Conservation (phyloP, 164 flowering plant genomes). For the Magnolia sinica region DNA sequence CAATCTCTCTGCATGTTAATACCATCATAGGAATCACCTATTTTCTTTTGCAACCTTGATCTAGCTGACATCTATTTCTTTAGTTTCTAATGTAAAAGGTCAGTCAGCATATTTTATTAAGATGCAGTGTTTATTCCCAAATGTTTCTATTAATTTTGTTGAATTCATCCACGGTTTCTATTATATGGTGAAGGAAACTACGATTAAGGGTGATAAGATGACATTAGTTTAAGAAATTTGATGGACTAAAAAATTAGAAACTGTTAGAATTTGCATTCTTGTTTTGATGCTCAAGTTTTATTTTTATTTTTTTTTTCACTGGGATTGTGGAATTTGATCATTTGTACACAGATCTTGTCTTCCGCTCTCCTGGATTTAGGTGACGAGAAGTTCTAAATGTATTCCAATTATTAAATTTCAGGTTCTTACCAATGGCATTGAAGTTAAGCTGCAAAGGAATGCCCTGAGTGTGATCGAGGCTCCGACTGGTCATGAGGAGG, state of each 20-base stretch:
- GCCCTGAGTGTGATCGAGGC: slow-evolving; percentile 93
- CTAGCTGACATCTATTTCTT: not conserved
- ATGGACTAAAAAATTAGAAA: too few species aligned
- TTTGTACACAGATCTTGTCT: not conserved
- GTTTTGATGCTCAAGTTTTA: not conserved
- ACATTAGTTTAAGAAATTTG: too few species aligned
- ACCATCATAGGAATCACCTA: not conserved
- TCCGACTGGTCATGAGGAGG: slow-evolving; percentile 89
- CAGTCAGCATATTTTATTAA: too few species aligned
- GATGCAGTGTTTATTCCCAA: too few species aligned
- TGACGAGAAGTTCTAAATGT: not conserved
- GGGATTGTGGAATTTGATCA: not conserved
- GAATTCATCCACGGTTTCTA: too few species aligned
- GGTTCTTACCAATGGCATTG: slow-evolving; percentile 97
- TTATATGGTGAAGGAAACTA: too few species aligned
- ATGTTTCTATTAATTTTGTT: too few species aligned
- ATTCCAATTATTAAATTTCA: slow-evolving; percentile 22
- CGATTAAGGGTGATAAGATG: too few species aligned
- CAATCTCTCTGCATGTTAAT: not conserved
- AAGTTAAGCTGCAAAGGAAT: slow-evolving; percentile 94
- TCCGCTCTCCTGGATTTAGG: slow-evolving; percentile 4
- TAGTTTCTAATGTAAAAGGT: too few species aligned
- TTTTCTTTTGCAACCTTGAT: not conserved
- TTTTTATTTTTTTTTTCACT: not conserved
- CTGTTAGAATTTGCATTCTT: not conserved